Base-by-base conservation (phyloP, 208 protist species). In the Acanthamoeba comandoni region DNA sequence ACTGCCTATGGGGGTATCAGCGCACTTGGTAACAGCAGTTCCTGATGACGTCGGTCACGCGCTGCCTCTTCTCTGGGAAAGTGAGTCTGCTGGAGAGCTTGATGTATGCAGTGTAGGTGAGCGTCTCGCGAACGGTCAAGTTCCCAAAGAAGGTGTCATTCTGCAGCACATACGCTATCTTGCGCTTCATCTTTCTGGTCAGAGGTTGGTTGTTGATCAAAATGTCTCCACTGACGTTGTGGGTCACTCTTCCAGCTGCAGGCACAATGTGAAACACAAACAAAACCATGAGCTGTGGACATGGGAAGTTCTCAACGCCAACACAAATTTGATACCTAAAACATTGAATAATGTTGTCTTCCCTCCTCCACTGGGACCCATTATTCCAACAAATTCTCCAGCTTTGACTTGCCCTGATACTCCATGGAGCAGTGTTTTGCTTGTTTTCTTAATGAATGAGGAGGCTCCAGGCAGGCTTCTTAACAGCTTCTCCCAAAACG, bases 81-180 rank as follows among this genome's bases (percentile, higher is more conserved):
- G 73, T 35, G n/a, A 71, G 75, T 35, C 17, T 31, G 43, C 24
- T 26, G 7, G 86, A 60, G n/a, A 93, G 89, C 55, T 85, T 67
- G 24, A 93, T 73, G 53, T 17, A 26, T 15, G 91, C 93, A 4
- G 91, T 11, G 70, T 88, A 86, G 26, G n/a, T 93, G 13, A 94
- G 91, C 9, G 82, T 87, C 55, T 94, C 55, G 26, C 58, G 9
- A 12, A 94, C 93, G 29, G 93, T 94, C 22, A 94, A 51, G 12
- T 77, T 52, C 17, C 49, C 17, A 51, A 92, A 92, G 75, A 93
- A 52, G 64, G 87, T 19, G 82, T 94, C 93, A 58, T 94, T 85
- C 92, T 94, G 93, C 73, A 73, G 39, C 35, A 89, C 82, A 24
- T 73, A 89, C 58, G 73, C 73, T 53, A 62, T 57, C 1, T 39